Base-by-base conservation (phyloP, 306 rosid genomes). In the Sicyos baderoa region DNA sequence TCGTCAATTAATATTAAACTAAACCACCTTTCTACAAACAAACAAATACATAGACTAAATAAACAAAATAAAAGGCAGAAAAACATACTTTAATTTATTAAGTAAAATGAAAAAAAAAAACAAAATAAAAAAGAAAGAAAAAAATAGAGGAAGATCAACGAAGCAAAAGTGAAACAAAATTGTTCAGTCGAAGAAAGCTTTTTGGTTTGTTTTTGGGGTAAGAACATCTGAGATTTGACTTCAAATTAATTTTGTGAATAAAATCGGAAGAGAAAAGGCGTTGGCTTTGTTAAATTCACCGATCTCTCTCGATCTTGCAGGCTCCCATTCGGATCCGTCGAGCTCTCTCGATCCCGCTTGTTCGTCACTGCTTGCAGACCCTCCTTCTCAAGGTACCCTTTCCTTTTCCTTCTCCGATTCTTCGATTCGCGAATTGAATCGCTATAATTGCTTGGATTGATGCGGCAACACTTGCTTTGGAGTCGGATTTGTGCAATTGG, bases 361-460 rank as follows among this genome's bases (percentile, higher is more conserved):
- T 64, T 64, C 37, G 7, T 44, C 8, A 6, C 73, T 54, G 51
- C 64, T 35, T 53, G 63, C 74, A 32, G 74, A 37, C 63, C 74
- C 74, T 29, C 52, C 15, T 18, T 32, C 14, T 11, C 74, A 54
- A 53, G 63, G 74, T 52, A 54, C 61, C 61, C 17, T 18, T 22
- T 52, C 32, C 32, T 21, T 18, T 21, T 12, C 21, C 18, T 50
- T 54, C 50, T 10, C 73, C 22, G 32, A n/a, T 52, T 40, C 42
- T 17, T 18, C 52, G 57, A 67, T 67, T 49, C 45, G 22, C 14
- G 12, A 2, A 19, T 66, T 47, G 48, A 16, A 35, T 61, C 42
- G 3, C 68, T 15, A n/a, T n/a, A 10, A 40, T 40, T 40, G 66
- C 68, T n/a, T 0, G 68, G 25, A 5, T 63, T 63, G 16, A 9